Evolutionary conservation across 2,329 filamentous ascomycete species (phyloP).

Genomic region (Claviceps paspali): DNA sequence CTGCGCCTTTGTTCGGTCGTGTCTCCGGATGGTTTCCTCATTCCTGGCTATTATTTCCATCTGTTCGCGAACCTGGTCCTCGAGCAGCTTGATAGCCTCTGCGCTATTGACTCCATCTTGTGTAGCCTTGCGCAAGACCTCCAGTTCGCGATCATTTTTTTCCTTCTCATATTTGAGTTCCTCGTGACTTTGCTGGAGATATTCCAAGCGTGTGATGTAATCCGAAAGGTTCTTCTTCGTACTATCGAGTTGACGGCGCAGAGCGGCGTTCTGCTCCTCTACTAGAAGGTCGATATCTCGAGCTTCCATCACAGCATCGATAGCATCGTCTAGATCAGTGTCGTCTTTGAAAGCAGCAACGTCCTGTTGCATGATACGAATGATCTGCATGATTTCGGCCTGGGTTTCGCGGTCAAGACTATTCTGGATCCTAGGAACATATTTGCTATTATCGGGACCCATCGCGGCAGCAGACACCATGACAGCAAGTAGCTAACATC

Average conservation of each 20-base stretch:
- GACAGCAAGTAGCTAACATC: constrained; percentile 42
- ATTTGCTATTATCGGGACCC: constrained; percentile 39
- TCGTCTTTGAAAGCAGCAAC: constrained; percentile 20
- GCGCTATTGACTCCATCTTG: constrained; percentile 36
- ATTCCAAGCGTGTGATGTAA: constrained; percentile 42
- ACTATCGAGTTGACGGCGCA: constrained; percentile 35
- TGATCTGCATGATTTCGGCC: constrained; percentile 29
- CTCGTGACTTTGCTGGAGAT: constrained; percentile 47
- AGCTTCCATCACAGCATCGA: constrained; percentile 25
- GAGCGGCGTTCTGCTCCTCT: constrained; percentile 38
- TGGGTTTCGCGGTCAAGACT: constrained; percentile 27
- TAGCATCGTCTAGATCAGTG: constrained; percentile 24
- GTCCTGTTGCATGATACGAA: constrained; percentile 26
- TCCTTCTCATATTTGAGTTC: constrained; percentile 49
- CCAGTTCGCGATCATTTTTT: constrained; percentile 37
- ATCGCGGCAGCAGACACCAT: constrained; percentile 46
- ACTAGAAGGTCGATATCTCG: constrained; percentile 40
- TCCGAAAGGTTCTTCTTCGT: constrained; percentile 43
- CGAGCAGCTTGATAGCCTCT: constrained; percentile 36
- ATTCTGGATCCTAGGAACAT: constrained; percentile 31
- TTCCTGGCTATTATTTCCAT: constrained; percentile 52
- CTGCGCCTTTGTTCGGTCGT: constrained; percentile 29
- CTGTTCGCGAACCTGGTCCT: constrained; percentile 46
- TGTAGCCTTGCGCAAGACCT: constrained; percentile 33
- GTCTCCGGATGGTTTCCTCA: constrained; percentile 38